A percentile compares a stretch with the other conserved stretches of the same genome.
Conservation (phyloP, 257 asterid species). For the Nicotiana noctiflora region DNA sequence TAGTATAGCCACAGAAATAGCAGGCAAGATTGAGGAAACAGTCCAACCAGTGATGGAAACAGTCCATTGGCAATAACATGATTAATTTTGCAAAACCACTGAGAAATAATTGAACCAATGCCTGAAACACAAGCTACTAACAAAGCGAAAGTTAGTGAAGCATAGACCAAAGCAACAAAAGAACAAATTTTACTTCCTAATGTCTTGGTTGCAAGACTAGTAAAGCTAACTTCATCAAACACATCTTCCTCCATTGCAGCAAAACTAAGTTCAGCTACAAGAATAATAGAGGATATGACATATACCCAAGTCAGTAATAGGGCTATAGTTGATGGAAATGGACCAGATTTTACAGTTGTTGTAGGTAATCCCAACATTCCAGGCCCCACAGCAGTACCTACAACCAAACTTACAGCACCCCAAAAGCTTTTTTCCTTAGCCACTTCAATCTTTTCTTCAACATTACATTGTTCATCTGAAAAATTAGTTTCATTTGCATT, state of each 20-base stretch:
- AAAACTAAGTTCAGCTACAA: constrained; percentile 38
- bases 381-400: constrained; percentile 37
- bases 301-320: constrained; percentile 32
- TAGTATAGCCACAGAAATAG: constrained; percentile 32
- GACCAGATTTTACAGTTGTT: constrained; percentile 28
- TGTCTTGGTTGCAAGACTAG: constrained; percentile 30
- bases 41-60: constrained; percentile 25
- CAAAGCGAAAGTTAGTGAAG: constrained; percentile 29
- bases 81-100: constrained; percentile 23
- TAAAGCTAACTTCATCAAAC: constrained; percentile 30
- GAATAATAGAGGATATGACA: constrained; percentile 32
- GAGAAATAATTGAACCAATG: constrained; percentile 31
- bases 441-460: neutral
- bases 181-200: constrained; percentile 24
- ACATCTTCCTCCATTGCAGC: constrained; percentile 36
- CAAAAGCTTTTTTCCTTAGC: constrained; percentile 25
- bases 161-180: constrained; percentile 33
- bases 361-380: constrained; percentile 40
- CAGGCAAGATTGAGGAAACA: constrained; percentile 29
- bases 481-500: neutral
- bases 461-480: neutral
- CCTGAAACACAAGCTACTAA: constrained; percentile 39
- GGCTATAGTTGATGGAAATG: constrained; percentile 24
- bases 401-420: constrained; percentile 34
- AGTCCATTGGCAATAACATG: constrained; percentile 24